These are phyloP conservation scores for Pterula multifida DNA, from an alignment of 1,284 basidiomycete genomes.

Conservation along the genomic window DNA sequence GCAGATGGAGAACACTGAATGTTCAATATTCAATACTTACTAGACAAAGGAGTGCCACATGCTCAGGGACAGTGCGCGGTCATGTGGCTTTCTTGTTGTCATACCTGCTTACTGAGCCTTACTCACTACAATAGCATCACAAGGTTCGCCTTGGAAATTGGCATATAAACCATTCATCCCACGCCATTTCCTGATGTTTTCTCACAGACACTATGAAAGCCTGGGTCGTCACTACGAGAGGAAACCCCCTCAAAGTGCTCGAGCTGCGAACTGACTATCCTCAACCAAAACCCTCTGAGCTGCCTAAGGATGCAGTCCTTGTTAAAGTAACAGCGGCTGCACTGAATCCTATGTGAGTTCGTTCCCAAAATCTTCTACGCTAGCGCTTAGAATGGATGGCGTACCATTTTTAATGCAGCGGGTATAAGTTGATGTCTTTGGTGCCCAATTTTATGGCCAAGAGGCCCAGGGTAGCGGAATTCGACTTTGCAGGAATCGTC, in stretches of 20 bases:
- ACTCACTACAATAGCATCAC: too few relatives aligned
- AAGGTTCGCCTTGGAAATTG: too few relatives aligned
- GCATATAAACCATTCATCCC: too few relatives aligned
- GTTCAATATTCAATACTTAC: too few relatives aligned
- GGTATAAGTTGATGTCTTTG: conserved; percentile 45
- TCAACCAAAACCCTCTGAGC: not conserved
- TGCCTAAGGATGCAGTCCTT: conserved; percentile 33
- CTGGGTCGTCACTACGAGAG: not conserved
- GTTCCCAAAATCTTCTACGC: conserved; percentile 18
- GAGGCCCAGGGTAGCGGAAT: conserved; percentile 41
- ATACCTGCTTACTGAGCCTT: too few relatives aligned
- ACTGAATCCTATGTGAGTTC: conserved; percentile 48
- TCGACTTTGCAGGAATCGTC: conserved; percentile 52
- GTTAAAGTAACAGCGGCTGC: conserved; percentile 52
- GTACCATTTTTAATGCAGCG: conserved; percentile 19
- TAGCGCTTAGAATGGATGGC: too few relatives aligned
- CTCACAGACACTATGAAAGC: not conserved
- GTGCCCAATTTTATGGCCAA: conserved; percentile 31
- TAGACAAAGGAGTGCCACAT: too few relatives aligned
- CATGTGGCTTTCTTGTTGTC: too few relatives aligned
- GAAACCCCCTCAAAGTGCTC: not conserved
- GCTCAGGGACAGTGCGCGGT: too few relatives aligned
- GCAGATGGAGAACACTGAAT: too few relatives aligned
- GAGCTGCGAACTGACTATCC: not conserved
- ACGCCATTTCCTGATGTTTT: too few relatives aligned